These are phyloP conservation scores for Fusarium duplospermum DNA, from an alignment of 2,329 filamentous ascomycete species.

Conservation along the genomic window DNA sequence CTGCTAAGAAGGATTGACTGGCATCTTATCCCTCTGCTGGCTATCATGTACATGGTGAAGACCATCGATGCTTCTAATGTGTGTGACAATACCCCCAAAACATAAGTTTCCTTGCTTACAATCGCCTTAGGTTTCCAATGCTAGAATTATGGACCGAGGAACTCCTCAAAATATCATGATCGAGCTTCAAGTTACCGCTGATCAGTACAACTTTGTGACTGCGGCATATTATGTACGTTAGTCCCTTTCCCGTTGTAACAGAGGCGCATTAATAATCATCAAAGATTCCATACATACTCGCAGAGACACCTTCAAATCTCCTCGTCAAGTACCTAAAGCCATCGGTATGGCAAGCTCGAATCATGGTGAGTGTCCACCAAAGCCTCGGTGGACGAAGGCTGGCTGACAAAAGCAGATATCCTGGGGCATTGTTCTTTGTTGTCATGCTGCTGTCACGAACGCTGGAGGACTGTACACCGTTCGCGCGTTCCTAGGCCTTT, in stretches of 20 bases:
- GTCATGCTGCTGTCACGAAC: not conserved
- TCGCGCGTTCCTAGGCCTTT: constrained; percentile 10
- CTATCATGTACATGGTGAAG: constrained; percentile 6
- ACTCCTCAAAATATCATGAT: constrained; percentile 55
- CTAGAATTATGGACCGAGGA: constrained; percentile 57
- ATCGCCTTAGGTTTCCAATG: constrained; percentile 48
- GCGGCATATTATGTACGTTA: constrained; percentile 53
- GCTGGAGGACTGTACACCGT: not conserved
- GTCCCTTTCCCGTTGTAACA: not conserved
- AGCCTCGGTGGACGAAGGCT: not conserved
- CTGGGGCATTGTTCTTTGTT: constrained; percentile 5
- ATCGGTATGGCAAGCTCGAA: constrained; percentile 54
- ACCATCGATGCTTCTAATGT: not conserved
- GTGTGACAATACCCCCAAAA: not conserved
- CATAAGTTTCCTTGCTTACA: not conserved
- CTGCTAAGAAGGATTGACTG: not conserved
- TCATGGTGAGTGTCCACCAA: constrained; percentile 45
- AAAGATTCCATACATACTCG: constrained; percentile 51
- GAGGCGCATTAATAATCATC: not conserved
- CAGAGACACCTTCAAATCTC: constrained; percentile 55
- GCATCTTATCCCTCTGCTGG: not conserved
- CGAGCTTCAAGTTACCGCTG: constrained; percentile 52
- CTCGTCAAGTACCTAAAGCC: constrained; percentile 54
- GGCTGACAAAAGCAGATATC: not conserved
- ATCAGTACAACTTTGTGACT: constrained; percentile 55